phyloP scores from a whole-genome alignment of 208 protist species.

The Herpetomonas samuelpessoai region DNA sequence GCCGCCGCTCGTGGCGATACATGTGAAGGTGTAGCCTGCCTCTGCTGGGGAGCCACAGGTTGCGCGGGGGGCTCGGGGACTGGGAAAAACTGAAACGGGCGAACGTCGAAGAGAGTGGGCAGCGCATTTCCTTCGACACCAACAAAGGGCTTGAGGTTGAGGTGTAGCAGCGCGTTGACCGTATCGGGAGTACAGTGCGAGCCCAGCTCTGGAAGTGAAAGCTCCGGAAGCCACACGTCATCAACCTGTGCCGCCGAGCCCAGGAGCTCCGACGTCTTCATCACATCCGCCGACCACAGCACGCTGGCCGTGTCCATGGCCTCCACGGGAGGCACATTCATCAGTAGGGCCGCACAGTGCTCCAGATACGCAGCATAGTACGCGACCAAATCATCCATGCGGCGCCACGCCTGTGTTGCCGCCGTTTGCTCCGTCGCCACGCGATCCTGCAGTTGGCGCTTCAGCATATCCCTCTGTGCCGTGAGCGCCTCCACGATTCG shows the following conservation, averaged over 20 bases:
- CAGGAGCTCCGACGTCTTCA: not conserved
- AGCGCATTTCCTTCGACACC: not conserved
- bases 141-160: not conserved
- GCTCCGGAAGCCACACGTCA: constrained; percentile 1
- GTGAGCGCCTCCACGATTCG: constrained; percentile 23
- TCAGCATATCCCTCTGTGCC: constrained; percentile 15
- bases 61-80: too few relatives aligned
- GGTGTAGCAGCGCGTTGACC: not conserved
- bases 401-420: constrained; percentile 2
- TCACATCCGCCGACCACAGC: constrained; percentile 25
- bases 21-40: too few relatives aligned
- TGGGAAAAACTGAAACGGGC: not conserved
- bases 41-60: too few relatives aligned
- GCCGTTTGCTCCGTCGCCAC: constrained; percentile 1
- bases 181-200: not conserved
- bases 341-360: constrained; percentile 17
- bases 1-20: not conserved
- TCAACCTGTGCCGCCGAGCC: not conserved
- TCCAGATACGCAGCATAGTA: constrained; percentile 16
- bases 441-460: constrained; percentile 17
- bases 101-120: not conserved
- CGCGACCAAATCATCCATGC: constrained; percentile 13
- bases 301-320: constrained; percentile 15
- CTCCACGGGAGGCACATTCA: constrained; percentile 18
- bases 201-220: not conserved